These are phyloP conservation scores for Psidium friedrichsthalianum DNA, from an alignment of 345 rosid genomes.

Conservation along the genomic window DNA sequence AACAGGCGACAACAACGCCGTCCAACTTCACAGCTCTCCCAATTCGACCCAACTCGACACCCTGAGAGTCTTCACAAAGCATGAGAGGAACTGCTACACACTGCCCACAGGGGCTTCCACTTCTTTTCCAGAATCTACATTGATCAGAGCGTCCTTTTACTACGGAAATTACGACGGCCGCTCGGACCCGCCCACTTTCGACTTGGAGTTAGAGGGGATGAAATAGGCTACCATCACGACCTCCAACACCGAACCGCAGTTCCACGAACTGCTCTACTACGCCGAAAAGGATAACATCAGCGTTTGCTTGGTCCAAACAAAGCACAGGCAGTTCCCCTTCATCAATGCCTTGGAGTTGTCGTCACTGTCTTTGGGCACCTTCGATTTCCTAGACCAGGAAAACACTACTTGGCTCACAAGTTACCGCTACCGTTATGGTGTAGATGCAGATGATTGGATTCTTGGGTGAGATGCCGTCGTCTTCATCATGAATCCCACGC, in stretches of 20 bases:
- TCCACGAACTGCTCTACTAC: background rate
- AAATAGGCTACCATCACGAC: background rate
- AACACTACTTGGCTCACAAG: background rate
- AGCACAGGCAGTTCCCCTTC: background rate
- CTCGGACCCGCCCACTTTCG: background rate
- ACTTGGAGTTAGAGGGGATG: conserved; percentile 1
- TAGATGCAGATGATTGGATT: background rate
- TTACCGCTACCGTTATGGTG: background rate
- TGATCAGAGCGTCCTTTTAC: conserved; percentile 1
- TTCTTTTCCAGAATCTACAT: background rate
- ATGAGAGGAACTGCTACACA: background rate
- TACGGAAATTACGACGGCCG: conserved; percentile 1
- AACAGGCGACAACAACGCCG: background rate
- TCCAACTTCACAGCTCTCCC: background rate
- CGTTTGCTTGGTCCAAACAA: background rate
- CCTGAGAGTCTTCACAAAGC: background rate
- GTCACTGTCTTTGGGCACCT: background rate
- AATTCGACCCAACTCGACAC: background rate
- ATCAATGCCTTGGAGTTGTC: background rate
- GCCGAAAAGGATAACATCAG: background rate
- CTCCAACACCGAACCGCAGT: background rate
- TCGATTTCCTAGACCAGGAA: background rate
- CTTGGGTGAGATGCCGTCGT: background rate
- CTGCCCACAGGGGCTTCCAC: background rate
- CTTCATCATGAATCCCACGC: background rate